Base-by-base conservation (phyloP, 345 rosid genomes). In the Melastoma malabathricum region DNA sequence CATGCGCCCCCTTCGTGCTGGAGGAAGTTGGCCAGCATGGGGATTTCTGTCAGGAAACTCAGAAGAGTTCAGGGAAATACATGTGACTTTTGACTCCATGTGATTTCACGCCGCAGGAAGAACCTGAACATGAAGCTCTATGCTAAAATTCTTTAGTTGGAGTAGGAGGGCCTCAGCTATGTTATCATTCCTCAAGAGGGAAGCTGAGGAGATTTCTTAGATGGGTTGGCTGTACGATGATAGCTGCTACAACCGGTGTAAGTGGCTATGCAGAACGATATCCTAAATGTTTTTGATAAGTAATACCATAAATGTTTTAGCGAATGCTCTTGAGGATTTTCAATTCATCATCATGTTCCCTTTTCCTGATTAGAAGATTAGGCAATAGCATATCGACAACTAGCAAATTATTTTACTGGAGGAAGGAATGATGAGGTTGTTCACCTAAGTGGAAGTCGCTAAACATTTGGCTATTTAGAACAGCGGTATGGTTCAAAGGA, bases 221-320 rank as follows among this genome's bases (percentile, higher is more conserved):
- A 79, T 92, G 98, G 96, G 61, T 72, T 52, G 98, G 87, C 74
- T 87, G 84, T 70, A 76, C 96, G 19, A 87, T 84, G 96, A 92
- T 87, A 44, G 96, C 96, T 58, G 70, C 96, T 25, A 71, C 96
- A 39, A 77, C 93, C 9, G 67, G 87, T 44, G 98, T 84, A 67
- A 70, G 89, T 60, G 22, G 17, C 57, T 1, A 5, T 7, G 27
- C 25, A 12, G 18, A 15, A 44, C 7, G 10, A 14, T 2, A 59
- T 25, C 10, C 1, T 22, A 9, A 31, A 31, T 31, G 7, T 31
- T 31, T 31, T 31, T n/a, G n/a, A n/a, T n/a, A n/a, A n/a, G n/a
- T n/a, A n/a, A n/a, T n/a, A n/a, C n/a, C 10, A 9, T 22, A 9
- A 31, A 31, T 31, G 7, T 31, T 31, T 31, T 31, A 31, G 7